Conservation (phyloP, 805 yeast genomes). For the Teunomyces lycoperdinae region DNA sequence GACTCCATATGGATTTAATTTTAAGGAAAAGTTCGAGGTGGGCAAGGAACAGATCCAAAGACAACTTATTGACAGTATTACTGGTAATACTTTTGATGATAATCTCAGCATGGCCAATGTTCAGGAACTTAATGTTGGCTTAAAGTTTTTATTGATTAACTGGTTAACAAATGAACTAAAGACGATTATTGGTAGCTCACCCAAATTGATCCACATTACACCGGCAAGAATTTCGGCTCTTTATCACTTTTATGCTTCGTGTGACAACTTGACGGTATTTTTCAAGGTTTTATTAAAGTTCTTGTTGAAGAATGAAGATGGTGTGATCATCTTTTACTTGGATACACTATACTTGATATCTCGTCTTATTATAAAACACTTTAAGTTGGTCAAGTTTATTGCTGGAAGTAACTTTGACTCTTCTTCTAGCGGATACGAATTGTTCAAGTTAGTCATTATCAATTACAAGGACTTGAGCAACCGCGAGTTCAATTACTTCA, state of each 20-base stretch:
- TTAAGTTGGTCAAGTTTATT: constrained; percentile 31
- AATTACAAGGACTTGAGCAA: constrained; percentile 33
- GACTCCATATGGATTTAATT: constrained; percentile 29
- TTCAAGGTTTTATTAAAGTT: constrained; percentile 34
- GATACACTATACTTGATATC: constrained; percentile 39
- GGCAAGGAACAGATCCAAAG: constrained; percentile 31
- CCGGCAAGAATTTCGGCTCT: constrained; percentile 28
- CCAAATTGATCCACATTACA: constrained; percentile 34
- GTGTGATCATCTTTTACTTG: constrained; percentile 38
- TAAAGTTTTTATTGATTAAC: constrained; percentile 44
- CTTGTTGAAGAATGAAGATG: constrained; percentile 38
- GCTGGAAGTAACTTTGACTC: constrained; percentile 27
- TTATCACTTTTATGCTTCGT: constrained; percentile 32
- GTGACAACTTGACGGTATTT: constrained; percentile 41
- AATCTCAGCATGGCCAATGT: constrained; percentile 9
- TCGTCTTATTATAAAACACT: constrained; percentile 29
- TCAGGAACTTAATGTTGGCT: constrained; percentile 35
- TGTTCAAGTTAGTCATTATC: constrained; percentile 31
- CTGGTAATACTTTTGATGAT: constrained; percentile 15
- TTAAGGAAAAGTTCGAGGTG: constrained; percentile 36
- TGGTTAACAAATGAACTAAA: constrained; percentile 48
- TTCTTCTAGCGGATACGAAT: constrained; percentile 29
- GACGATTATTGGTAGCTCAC: constrained; percentile 28
- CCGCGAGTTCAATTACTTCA: constrained; percentile 32
- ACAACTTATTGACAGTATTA: constrained; percentile 30